Evolutionary conservation across 73 alveolate genomes (phyloP), one percentile per base, ranked within the genome.

Genomic region (Urostyla sp.): DNA sequence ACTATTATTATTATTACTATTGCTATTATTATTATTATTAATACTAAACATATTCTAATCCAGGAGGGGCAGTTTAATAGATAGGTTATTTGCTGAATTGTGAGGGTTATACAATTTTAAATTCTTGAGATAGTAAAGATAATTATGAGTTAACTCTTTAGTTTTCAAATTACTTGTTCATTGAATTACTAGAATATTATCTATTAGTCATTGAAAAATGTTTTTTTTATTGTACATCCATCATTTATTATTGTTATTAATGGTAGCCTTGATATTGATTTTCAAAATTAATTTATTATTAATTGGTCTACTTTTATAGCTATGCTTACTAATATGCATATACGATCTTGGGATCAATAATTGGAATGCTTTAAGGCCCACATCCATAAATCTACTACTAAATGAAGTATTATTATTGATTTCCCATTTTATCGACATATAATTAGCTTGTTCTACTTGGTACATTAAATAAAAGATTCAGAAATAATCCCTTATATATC

Each of bases 341-440:
- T 2, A 69, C 83, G 26, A 69, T 54, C 49, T 69, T 69, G 11
- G 83, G 83, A 30, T 69, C 83, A 5, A 69, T 8, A 30, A 69
- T 69, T 0, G 83, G 83, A 32, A 69, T 49, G 26, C 72, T 48
- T 46, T 69, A 32, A 18, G 83, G 83, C 20, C 83, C 83, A 49
- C 83, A 69, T 18, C 83, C 83, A 69, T 69, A 69, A 3, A 69
- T 48, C 26, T 56, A 69, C 44, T 63, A 63, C 1, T 57, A 43
- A 3, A 63, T 60, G 26, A 63, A 63, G 21, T 43, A 38, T 18
- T 63, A 16, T 24, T 63, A 24, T 40, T 63, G 45, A 13, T 63
- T 24, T 1, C 79, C 79, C 37, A 63, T 15, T 23, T 63, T 20
- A 40, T 63, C 79, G 24, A 63, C 26, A 43, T 63, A 69, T 34